Evolutionary conservation across 345 rosid species (phyloP).

Genomic region (Anacardium occidentale): DNA sequence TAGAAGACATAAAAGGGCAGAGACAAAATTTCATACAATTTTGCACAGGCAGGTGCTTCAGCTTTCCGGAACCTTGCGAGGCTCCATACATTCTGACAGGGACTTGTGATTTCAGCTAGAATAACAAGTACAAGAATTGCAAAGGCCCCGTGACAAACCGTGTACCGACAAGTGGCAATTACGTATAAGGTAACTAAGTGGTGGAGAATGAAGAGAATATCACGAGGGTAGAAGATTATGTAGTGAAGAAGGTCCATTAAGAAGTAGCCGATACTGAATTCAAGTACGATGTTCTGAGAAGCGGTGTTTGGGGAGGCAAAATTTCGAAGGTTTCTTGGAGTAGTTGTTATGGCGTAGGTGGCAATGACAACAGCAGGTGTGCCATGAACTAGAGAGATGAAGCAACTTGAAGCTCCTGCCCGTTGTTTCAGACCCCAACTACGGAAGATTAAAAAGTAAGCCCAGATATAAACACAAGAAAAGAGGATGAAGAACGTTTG

Average conservation of each 20-base stretch:
- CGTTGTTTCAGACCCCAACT: slow-evolving; percentile 57
- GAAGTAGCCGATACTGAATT: slow-evolving; percentile 84
- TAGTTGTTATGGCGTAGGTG: slow-evolving; percentile 31
- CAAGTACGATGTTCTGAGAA: slow-evolving; percentile 52
- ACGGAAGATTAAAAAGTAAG: slow-evolving; percentile 50
- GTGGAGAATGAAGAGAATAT: slow-evolving; percentile 75
- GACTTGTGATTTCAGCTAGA: slow-evolving; percentile 78
- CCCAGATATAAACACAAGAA: slow-evolving; percentile 39
- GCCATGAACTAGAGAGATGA: slow-evolving; percentile 74
- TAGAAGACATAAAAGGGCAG: slow-evolving; percentile 56
- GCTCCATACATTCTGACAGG: slow-evolving; percentile 75
- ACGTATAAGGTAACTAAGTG: slow-evolving; percentile 82
- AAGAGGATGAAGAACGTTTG: slow-evolving; percentile 48
- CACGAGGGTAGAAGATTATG: slow-evolving; percentile 56
- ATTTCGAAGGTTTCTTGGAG: slow-evolving; percentile 13
- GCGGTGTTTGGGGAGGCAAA: slow-evolving; percentile 58
- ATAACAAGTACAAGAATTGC: slow-evolving; percentile 58
- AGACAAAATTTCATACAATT: slow-evolving; percentile 42
- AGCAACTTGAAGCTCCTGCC: slow-evolving; percentile 68
- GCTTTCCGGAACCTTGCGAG: slow-evolving; percentile 41
- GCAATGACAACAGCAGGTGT: slow-evolving; percentile 71
- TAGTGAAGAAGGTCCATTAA: slow-evolving; percentile 68
- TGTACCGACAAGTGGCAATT: slow-evolving; percentile 57
- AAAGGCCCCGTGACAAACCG: slow-evolving; percentile 55
- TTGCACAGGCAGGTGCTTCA: slow-evolving; percentile 47